Evolutionary conservation across 2,329 filamentous ascomycete species (phyloP).

Genomic region (Alternaria solani): DNA sequence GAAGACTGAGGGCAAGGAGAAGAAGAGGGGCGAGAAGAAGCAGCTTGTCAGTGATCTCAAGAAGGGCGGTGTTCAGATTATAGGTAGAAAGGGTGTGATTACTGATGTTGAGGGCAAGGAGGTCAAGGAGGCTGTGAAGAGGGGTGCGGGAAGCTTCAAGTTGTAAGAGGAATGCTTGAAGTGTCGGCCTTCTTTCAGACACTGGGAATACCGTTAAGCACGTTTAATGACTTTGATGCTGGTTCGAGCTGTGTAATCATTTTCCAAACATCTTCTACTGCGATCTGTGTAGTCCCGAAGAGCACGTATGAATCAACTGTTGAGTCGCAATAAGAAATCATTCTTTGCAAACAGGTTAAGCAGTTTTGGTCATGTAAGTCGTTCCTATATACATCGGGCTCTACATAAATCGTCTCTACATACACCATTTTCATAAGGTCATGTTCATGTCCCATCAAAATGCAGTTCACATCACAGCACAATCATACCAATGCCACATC

Average conservation of each 20-base stretch:
- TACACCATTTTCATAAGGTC: background rate
- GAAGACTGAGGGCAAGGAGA: conserved; percentile 56
- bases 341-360: background rate
- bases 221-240: background rate
- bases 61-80: conserved; percentile 89
- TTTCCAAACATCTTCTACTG: background rate
- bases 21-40: conserved; percentile 66
- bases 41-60: conserved; percentile 72
- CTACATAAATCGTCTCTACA: background rate
- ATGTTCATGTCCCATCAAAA: background rate
- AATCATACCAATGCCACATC: conserved; percentile 51
- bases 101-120: conserved; percentile 85
- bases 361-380: background rate
- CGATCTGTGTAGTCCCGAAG: background rate
- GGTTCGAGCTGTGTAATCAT: background rate
- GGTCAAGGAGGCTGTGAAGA: conserved; percentile 54
- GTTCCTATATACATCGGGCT: background rate
- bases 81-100: conserved; percentile 87
- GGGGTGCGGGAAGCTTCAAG: conserved; percentile 46
- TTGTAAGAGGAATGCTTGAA: conserved; percentile 23
- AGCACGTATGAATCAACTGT: background rate
- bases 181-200: background rate
- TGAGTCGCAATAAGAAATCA: background rate
- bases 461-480: conserved; percentile 35
- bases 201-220: background rate